A percentile compares a stretch with the other conserved stretches of the same genome.
phyloP scores from a whole-genome alignment of 129 eudicot species.

The Ambrosia artemisiifolia region DNA sequence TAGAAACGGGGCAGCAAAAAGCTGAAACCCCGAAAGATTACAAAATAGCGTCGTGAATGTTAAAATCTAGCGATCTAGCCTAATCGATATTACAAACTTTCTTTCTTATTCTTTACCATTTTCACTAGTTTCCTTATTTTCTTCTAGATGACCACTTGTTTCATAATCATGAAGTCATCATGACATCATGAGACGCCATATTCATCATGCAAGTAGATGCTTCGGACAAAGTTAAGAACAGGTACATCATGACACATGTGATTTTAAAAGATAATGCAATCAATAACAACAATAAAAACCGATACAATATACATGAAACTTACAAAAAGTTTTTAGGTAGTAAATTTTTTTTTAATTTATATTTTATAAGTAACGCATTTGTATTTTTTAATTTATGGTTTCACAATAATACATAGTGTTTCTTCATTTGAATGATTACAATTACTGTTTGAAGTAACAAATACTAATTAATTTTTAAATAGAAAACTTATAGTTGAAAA shows the following conservation, averaged over 20 bases:
- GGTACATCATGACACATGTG: background rate
- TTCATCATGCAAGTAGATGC: constrained; percentile 1
- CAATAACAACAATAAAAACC: background rate
- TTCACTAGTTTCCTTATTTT: too few species aligned
- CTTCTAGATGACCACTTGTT: background rate
- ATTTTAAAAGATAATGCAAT: background rate
- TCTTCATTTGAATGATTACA: background rate
- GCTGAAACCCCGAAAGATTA: too few species aligned
- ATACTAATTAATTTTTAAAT: background rate
- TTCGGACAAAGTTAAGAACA: background rate
- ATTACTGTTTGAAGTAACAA: background rate
- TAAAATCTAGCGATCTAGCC: too few species aligned
- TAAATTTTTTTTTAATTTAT: too few species aligned
- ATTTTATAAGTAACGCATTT: background rate
- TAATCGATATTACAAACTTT: too few species aligned
- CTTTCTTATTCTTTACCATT: too few species aligned
- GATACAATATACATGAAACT: too few species aligned
- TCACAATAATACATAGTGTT: background rate
- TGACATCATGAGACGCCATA: background rate
- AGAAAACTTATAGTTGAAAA: background rate
- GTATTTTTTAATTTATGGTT: background rate
- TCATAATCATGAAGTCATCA: constrained; percentile 1
- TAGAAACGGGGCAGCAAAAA: too few species aligned
- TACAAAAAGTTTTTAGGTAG: too few species aligned
- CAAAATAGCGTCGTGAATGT: too few species aligned